Evolutionary conservation across 495 filamentous ascomycete genomes (phyloP), one percentile per base, ranked within the genome.

Genomic region (Geopyxis carbonaria): DNA sequence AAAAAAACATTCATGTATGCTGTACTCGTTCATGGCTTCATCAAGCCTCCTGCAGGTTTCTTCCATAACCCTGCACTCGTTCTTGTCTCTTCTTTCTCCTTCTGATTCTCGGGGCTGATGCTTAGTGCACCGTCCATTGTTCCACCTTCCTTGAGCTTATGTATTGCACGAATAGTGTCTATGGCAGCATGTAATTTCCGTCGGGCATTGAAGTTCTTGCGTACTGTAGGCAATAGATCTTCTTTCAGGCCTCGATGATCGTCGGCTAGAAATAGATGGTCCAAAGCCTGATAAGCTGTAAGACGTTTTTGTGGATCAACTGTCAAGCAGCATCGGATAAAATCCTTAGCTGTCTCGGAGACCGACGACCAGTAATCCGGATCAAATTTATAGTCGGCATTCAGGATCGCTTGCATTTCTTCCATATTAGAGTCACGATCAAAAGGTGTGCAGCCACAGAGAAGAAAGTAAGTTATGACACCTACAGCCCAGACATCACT

Each of bases 141-240:
- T 5, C 61, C 66, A 1, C 70, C 69, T 47, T 93, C 89, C 35
- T 87, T 67, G 30, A 97, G 60, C 63, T 97, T 93, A 57, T 94
- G 94, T 56, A 97, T 94, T 0, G 89, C 89, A n/a, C 91, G 70
- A 31, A 97, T 85, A 0, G 91, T 94, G 58, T 97, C 89, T 57
- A 97, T 95, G 20, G 89, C 89, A 9, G 86, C 85, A 60, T 95
- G 89, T 37, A 97, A 66, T 6, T 87, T 95, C 42, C 85, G 68
- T 21, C 87, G 68, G 5, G 89, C 89, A 49, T 97, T 97, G 67
- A 97, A 97, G 62, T 97, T 97, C 75, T 94, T 94, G 72, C 91
- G 91, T 45, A 97, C 80, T 2, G 76, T 80, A 1, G 89, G 89
- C 44, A 95, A 64, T 38, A 97, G 64, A 62, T 97, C 89, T 36